These are phyloP conservation scores for Tuber borchii DNA, from an alignment of 495 filamentous ascomycete species.

Conservation along the genomic window DNA sequence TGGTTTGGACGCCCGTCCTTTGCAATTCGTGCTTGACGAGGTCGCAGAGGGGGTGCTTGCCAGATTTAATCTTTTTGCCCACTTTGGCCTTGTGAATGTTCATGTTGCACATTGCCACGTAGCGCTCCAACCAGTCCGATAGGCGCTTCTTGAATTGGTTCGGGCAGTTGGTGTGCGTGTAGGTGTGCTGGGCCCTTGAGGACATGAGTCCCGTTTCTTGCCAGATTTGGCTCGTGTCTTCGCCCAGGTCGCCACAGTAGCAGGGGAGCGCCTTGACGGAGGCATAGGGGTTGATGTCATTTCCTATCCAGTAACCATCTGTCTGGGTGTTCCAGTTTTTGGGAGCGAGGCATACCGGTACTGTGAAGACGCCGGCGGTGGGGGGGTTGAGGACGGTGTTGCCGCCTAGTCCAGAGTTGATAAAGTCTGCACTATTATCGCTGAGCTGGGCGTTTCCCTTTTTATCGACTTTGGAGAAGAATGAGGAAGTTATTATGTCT, in stretches of 20 bases:
- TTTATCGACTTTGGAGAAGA: conserved; percentile 16
- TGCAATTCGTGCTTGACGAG: conserved; percentile 28
- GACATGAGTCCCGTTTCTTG: conserved; percentile 28
- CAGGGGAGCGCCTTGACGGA: conserved; percentile 32
- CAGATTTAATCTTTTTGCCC: conserved; percentile 11
- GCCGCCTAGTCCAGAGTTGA: conserved; percentile 28
- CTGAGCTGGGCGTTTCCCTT: conserved; percentile 22
- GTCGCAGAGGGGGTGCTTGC: conserved; percentile 28
- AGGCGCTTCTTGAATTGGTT: conserved; percentile 30
- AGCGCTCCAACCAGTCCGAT: conserved; percentile 31
- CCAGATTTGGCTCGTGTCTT: conserved; percentile 32
- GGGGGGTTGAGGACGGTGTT: conserved; percentile 23
- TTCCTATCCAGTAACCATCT: conserved; percentile 13
- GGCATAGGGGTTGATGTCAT: conserved; percentile 21
- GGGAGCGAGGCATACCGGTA: conserved; percentile 33
- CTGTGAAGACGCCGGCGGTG: conserved; percentile 33
- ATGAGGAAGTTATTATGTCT: conserved; percentile 26
- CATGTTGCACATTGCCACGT: conserved; percentile 31
- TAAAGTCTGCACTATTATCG: conserved; percentile 10
- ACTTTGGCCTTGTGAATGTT: conserved; percentile 19
- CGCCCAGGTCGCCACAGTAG: conserved; percentile 35
- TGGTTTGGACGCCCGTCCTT: conserved; percentile 12
- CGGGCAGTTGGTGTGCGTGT: conserved; percentile 29
- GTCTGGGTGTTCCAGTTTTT: conserved; percentile 40
- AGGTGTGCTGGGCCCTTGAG: conserved; percentile 20